A percentile compares a stretch with the other conserved stretches of the same genome.
Conservation (phyloP, 305 asterid genomes). For the Withania somnifera region DNA sequence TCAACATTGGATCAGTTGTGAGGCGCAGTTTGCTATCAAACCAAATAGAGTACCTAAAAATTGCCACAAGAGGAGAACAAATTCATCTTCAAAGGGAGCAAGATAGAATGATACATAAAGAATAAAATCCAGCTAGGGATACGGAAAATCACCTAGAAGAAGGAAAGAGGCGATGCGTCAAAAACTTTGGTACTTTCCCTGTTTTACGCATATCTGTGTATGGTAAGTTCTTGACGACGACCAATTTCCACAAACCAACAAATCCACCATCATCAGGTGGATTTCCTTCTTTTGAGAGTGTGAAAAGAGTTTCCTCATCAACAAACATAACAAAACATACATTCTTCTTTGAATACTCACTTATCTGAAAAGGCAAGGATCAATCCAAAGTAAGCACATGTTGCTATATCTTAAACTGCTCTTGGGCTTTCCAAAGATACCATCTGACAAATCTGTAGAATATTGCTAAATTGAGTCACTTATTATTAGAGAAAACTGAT, state of each 20-base stretch:
- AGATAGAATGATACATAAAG: background rate
- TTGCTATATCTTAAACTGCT: background rate
- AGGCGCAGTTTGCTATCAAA: slow-evolving; percentile 91
- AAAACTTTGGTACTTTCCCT: slow-evolving; percentile 91
- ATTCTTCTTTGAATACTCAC: slow-evolving; percentile 77
- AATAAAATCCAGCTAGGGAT: slow-evolving; percentile 9
- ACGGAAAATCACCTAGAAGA: slow-evolving; percentile 67
- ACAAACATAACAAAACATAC: slow-evolving; percentile 89
- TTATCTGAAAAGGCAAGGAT: slow-evolving; percentile 46
- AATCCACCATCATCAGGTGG: slow-evolving; percentile 59
- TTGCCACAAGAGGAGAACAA: slow-evolving; percentile 3
- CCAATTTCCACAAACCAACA: slow-evolving; percentile 79
- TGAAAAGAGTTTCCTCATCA: slow-evolving; percentile 61
- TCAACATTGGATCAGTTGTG: slow-evolving; percentile 72
- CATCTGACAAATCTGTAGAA: background rate
- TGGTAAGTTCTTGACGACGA: slow-evolving; percentile 68
- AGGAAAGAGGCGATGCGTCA: slow-evolving; percentile 90
- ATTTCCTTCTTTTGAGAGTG: slow-evolving; percentile 63
- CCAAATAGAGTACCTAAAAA: slow-evolving; percentile 82
- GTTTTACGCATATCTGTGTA: slow-evolving; percentile 72
- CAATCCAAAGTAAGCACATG: slow-evolving; percentile 2
- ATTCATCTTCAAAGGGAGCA: slow-evolving; percentile 8
- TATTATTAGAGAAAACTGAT: background rate
- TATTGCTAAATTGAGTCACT: background rate
- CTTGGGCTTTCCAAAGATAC: background rate